These are phyloP conservation scores for Apiotrichum akiyoshidainum DNA, from an alignment of 1,284 basidiomycete species.

Conservation along the genomic window DNA sequence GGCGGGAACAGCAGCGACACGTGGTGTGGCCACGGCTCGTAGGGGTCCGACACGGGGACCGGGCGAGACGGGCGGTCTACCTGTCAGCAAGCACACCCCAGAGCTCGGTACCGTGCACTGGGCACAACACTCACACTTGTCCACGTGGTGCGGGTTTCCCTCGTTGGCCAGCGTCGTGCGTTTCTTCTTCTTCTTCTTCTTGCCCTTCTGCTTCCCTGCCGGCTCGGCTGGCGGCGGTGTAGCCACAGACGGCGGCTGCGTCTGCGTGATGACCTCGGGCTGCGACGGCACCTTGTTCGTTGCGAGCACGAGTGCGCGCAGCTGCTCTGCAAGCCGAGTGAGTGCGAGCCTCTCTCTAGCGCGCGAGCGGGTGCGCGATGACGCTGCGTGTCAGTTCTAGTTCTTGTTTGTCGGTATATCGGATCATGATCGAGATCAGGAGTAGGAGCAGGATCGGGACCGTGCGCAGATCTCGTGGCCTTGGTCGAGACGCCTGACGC, in stretches of 20 bases:
- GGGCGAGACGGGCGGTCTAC: slow-evolving; percentile 46
- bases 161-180: slow-evolving; percentile 77
- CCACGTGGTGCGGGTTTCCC: slow-evolving; percentile 82
- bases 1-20: slow-evolving; percentile 45
- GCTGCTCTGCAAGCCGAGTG: slow-evolving; percentile 36
- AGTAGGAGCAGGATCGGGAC: too few relatives aligned
- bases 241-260: background rate
- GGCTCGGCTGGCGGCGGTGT: background rate
- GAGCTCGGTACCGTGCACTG: background rate
- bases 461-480: background rate
- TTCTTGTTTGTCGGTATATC: too few relatives aligned
- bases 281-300: slow-evolving; percentile 26
- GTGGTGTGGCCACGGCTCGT: slow-evolving; percentile 37
- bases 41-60: slow-evolving; percentile 29
- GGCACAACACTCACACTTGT: slow-evolving; percentile 56
- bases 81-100: slow-evolving; percentile 2
- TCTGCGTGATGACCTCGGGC: slow-evolving; percentile 4
- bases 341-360: slow-evolving; percentile 31
- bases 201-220: slow-evolving; percentile 48
- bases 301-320: slow-evolving; percentile 36
- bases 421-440: too few relatives aligned
- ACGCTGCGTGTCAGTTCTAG: slow-evolving; percentile 21
- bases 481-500: too few relatives aligned
- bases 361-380: slow-evolving; percentile 20
- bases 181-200: slow-evolving; percentile 78